Base-by-base conservation (phyloP, 2,329 filamentous ascomycete genomes). In the Chaetomiaceae sp. region DNA sequence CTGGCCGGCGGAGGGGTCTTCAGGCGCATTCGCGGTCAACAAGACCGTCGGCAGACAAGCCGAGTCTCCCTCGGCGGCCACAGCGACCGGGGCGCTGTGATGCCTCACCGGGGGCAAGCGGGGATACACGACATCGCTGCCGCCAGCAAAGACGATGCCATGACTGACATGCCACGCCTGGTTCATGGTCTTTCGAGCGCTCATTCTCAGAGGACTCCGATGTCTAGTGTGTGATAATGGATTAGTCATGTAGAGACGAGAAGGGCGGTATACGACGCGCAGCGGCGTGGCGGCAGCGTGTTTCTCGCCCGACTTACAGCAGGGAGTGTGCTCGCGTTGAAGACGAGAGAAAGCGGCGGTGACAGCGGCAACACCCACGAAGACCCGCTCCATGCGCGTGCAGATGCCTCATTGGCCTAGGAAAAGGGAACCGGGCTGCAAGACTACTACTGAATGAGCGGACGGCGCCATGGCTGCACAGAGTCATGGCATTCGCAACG, bases 121-220 rank as follows among this genome's bases (percentile, higher is more conserved):
- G 2, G 63, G 64, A 47, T 63, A 64, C 14, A 61, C 52, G 2
- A 58, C 58, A n/a, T 45, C 57, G 29, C 48, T 59, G 30, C 53
- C 57, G 27, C 60, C 50, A 30, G 61, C 58, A 55, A 74, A 75
- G 2, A 71, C 64, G 48, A 74, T 68, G 33, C 71, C 71, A 49
- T 66, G 63, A n/a, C 59, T 64, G 4, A 67, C 65, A 48, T 66
- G 65, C 73, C 73, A 75, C 25, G 67, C 59, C 44, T 64, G 58
- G 3, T 53, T 44, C 7, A 40, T 23, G 10, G 53, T 23, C 18
- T 48, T 47, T 38, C 43, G 25, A 18, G 40, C 27, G 30, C 33
- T 50, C 61, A 63, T 63, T 27, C 21, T 63, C 33, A 16, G 9
- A 18, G 9, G 16, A n/a, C 4, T 42, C n/a, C 27, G 50, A 33